Base-by-base conservation (phyloP, 2,329 filamentous ascomycete species). In the Aspergillus fructus region DNA sequence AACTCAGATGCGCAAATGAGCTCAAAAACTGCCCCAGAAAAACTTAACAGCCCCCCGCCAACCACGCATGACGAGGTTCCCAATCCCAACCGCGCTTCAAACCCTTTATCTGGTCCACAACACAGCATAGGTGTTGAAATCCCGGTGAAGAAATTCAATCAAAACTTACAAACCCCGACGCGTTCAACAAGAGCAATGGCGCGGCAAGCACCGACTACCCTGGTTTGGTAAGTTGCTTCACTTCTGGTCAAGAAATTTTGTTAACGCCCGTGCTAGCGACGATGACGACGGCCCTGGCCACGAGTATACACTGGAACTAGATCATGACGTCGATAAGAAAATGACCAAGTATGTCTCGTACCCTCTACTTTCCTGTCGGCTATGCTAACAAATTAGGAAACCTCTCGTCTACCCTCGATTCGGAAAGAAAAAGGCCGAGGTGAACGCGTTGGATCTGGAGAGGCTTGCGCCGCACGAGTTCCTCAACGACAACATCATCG, bases 401-500 rank as follows among this genome's bases (percentile, higher is more conserved):
- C 70, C 78, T 13, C 65, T 81, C 56, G 69, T 77, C 1, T 81
- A 79, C 59, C 78, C 78, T 2, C 71, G 68, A 40, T 65, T 64
- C n/a, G 78, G 78, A 8, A 79, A 78, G 64, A 79, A 75, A 59
- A 78, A 74, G 57, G 77, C 76, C 9, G 77, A 77, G 56, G 77
- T 81, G 5, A 72, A 72, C 41, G 71, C 70, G 19, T 68, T 74
- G 24, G 78, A 80, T 62, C 68, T 97, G 34, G 76, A 81, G 19
- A 83, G 91, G 42, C 82, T 99, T 3, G 88, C 96, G 59, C 90
- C 96, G 61, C 90, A 87, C 12, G 85, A 96, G 64, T 96, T 89
- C 58, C 76, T 99, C 43, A 99, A 99, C 69, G 94, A 99, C 76
- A 96, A 91, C 67, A 78, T 99, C 27, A 89, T 99, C 64, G 87